phyloP scores from a whole-genome alignment of 169 alveolate genomes.

The Toxoplasma gondii region DNA sequence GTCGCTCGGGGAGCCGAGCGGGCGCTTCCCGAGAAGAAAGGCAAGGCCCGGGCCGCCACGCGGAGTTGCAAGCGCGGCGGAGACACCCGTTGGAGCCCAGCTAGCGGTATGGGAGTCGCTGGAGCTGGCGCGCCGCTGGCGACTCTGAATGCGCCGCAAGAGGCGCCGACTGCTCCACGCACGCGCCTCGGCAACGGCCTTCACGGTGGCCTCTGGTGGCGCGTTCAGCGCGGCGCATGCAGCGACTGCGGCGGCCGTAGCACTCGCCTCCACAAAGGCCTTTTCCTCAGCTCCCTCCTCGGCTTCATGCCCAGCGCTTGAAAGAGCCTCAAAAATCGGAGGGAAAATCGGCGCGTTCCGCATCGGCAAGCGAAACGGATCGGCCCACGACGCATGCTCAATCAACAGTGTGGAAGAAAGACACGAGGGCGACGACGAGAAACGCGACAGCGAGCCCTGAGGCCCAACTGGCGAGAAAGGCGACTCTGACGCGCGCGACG shows the following conservation, averaged over 20 bases:
- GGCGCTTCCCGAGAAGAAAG: not conserved
- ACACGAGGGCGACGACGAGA: not conserved
- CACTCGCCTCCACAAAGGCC: slow-evolving; percentile 25
- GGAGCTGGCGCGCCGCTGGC: not conserved
- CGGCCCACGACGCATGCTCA: slow-evolving; percentile 17
- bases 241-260: slow-evolving; percentile 60
- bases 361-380: slow-evolving; percentile 23
- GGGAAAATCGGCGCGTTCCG: slow-evolving; percentile 50
- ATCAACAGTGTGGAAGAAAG: not conserved
- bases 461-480: no score
- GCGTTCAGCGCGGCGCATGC: slow-evolving; percentile 62
- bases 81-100: not conserved
- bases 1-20: not conserved
- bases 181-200: slow-evolving; percentile 54
- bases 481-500: not conserved
- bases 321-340: slow-evolving; percentile 34
- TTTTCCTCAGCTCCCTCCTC: slow-evolving; percentile 55
- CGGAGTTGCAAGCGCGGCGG: not conserved
- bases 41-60: not conserved
- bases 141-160: not conserved
- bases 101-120: not conserved
- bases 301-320: slow-evolving; percentile 3
- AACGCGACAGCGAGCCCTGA: no score
- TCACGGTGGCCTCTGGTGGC: slow-evolving; percentile 56
- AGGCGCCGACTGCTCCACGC: slow-evolving; percentile 34